phyloP scores from a whole-genome alignment of 2,329 filamentous ascomycete genomes.

The Colletotrichum sp. region DNA sequence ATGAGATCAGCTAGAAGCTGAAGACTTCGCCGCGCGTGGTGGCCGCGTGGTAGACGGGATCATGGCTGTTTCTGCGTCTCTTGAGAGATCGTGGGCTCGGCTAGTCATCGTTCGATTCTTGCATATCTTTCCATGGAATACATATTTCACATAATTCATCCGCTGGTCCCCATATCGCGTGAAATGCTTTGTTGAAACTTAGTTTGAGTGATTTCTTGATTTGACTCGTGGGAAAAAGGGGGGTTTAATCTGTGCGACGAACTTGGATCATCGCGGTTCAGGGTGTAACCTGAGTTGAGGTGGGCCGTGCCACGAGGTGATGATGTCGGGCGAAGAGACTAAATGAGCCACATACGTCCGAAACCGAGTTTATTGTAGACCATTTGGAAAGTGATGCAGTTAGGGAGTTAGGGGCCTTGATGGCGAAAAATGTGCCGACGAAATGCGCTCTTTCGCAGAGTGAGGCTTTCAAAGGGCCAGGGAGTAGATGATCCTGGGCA shows the following conservation, averaged over 20 bases:
- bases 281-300: not conserved
- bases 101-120: conserved; percentile 7
- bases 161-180: not conserved
- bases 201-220: not conserved
- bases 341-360: not conserved
- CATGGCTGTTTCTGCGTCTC: not conserved
- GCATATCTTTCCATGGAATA: not conserved
- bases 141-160: not conserved
- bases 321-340: not conserved
- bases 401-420: not conserved
- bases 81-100: not conserved
- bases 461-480: not conserved
- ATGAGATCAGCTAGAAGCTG: not conserved
- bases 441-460: not conserved
- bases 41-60: not conserved
- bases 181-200: not conserved
- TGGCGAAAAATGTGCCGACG: not conserved
- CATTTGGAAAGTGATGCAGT: not conserved
- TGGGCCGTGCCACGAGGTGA: not conserved
- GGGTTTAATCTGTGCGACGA: not conserved
- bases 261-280: not conserved
- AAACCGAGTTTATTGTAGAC: not conserved
- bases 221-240: not conserved
- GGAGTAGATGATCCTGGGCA: not conserved
- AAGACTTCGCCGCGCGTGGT: not conserved